Evolutionary conservation across 176 grass and related monocot species (phyloP).

Genomic region (Zizania latifolia): DNA sequence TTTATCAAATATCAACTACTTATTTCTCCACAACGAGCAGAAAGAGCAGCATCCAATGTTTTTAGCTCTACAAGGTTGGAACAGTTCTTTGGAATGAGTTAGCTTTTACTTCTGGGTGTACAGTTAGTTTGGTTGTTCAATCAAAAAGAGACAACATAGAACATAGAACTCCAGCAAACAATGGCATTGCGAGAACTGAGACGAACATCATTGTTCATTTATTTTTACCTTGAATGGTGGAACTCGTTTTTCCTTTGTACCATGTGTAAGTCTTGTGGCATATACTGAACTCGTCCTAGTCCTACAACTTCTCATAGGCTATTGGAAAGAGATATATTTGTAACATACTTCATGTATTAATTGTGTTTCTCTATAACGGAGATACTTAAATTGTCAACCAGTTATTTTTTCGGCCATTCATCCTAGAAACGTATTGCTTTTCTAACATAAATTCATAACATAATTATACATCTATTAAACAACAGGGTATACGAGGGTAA

Average conservation of each 20-base stretch:
- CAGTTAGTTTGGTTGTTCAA: too few species aligned
- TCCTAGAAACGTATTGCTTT: too few species aligned
- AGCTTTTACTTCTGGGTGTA: too few species aligned
- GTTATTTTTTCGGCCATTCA: not conserved
- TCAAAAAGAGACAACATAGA: too few species aligned
- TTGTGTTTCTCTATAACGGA: slow-evolving; percentile 16
- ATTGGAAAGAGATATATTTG: slow-evolving; percentile 19
- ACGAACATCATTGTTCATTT: slow-evolving; percentile 37
- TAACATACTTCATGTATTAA: slow-evolving; percentile 30
- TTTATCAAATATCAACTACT: slow-evolving; percentile 96
- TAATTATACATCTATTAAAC: too few species aligned
- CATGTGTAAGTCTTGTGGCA: slow-evolving; percentile 39
- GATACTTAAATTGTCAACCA: not conserved
- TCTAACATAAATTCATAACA: too few species aligned
- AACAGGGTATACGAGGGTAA: too few species aligned
- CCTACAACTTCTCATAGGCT: too few species aligned
- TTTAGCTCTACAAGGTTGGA: slow-evolving; percentile 85
- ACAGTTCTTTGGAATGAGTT: slow-evolving; percentile 89
- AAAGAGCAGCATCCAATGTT: slow-evolving; percentile 64
- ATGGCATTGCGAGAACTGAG: slow-evolving; percentile 19
- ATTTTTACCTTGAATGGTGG: slow-evolving; percentile 37
- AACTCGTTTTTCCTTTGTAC: slow-evolving; percentile 40
- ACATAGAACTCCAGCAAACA: not conserved
- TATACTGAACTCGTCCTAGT: slow-evolving; percentile 26
- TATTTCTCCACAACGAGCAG: slow-evolving; percentile 54